These are phyloP conservation scores for Kodamaea kaohsiungensis DNA, from an alignment of 805 yeast species.

Conservation along the genomic window DNA sequence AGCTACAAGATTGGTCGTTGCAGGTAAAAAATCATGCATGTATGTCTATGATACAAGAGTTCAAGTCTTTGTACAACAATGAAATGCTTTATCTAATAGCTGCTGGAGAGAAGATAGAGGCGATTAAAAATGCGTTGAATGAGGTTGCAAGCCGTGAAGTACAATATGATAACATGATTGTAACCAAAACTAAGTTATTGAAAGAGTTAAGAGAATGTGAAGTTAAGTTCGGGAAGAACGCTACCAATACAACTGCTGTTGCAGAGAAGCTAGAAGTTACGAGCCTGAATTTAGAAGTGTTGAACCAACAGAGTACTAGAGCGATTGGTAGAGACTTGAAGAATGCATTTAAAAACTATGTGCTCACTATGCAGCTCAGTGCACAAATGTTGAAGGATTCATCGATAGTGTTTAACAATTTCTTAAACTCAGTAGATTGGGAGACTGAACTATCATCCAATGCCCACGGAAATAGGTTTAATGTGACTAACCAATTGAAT, in stretches of 20 bases:
- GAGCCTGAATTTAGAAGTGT: slow-evolving; percentile 50
- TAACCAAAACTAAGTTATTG: slow-evolving; percentile 38
- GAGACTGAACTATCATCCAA: slow-evolving; percentile 4
- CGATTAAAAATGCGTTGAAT: slow-evolving; percentile 42
- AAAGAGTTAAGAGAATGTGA: slow-evolving; percentile 43
- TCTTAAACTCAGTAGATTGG: slow-evolving; percentile 9
- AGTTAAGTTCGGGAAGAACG: slow-evolving; percentile 43
- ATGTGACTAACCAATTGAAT: not conserved
- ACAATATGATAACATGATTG: slow-evolving; percentile 42
- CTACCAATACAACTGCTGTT: slow-evolving; percentile 42
- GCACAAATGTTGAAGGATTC: slow-evolving; percentile 17
- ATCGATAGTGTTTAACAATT: slow-evolving; percentile 4
- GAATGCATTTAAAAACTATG: slow-evolving; percentile 47
- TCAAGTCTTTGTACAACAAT: slow-evolving; percentile 35
- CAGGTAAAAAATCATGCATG: slow-evolving; percentile 40
- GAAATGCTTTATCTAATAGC: slow-evolving; percentile 39
- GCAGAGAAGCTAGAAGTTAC: slow-evolving; percentile 55
- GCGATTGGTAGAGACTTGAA: slow-evolving; percentile 48
- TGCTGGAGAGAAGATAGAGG: slow-evolving; percentile 45
- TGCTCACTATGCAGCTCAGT: slow-evolving; percentile 29
- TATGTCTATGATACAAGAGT: slow-evolving; percentile 40
- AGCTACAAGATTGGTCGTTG: slow-evolving; percentile 44
- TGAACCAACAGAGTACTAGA: slow-evolving; percentile 51
- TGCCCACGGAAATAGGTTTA: not conserved
- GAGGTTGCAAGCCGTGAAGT: slow-evolving; percentile 53